Percentiles rank a stretch among this genome's conserved stretches.
phyloP scores from a whole-genome alignment of 2,329 filamentous ascomycete genomes.

The Zalaria obscura region DNA sequence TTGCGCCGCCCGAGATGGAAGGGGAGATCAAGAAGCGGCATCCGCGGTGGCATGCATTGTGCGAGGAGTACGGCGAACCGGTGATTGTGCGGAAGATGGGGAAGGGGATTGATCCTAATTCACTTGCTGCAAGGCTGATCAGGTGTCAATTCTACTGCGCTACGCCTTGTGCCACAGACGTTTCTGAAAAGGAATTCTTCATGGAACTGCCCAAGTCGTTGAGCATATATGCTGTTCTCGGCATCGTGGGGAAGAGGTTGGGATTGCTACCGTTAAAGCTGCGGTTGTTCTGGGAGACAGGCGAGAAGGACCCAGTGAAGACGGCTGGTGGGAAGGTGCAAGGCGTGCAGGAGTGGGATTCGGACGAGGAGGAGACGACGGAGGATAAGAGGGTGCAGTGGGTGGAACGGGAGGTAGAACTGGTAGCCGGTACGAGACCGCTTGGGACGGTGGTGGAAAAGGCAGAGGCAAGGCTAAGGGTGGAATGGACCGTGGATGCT shows the following conservation, averaged over 20 bases:
- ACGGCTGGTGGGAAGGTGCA: slow-evolving; percentile 38
- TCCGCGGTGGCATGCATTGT: slow-evolving; percentile 60
- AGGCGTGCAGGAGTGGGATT: slow-evolving; percentile 23
- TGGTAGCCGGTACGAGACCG: slow-evolving; percentile 65
- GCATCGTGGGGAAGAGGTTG: slow-evolving; percentile 61
- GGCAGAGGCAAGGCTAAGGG: slow-evolving; percentile 52
- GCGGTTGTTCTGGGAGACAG: slow-evolving; percentile 72
- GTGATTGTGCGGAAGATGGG: slow-evolving; percentile 35
- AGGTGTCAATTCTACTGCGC: slow-evolving; percentile 43
- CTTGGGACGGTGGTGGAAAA: slow-evolving; percentile 76
- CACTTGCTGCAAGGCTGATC: slow-evolving; percentile 66
- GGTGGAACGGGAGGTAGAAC: slow-evolving; percentile 64
- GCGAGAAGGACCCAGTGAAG: slow-evolving; percentile 70
- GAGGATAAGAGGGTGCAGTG: slow-evolving; percentile 30
- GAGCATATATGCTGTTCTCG: slow-evolving; percentile 70
- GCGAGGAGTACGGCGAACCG: slow-evolving; percentile 61
- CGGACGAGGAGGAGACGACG: slow-evolving; percentile 23
- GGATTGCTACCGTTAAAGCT: slow-evolving; percentile 47
- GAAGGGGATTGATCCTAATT: slow-evolving; percentile 51
- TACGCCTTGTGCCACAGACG: slow-evolving; percentile 7
- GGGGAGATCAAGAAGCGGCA: slow-evolving; percentile 46
- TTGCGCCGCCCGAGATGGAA: slow-evolving; percentile 40
- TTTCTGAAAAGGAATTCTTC: slow-evolving; percentile 9
- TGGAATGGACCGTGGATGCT: slow-evolving; percentile 36
- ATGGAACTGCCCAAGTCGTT: slow-evolving; percentile 57